Percentiles rank a stretch among this genome's conserved stretches.
These are phyloP conservation scores for Chaetomium sp. DNA, from an alignment of 2,329 filamentous ascomycete species.

Conservation along the genomic window DNA sequence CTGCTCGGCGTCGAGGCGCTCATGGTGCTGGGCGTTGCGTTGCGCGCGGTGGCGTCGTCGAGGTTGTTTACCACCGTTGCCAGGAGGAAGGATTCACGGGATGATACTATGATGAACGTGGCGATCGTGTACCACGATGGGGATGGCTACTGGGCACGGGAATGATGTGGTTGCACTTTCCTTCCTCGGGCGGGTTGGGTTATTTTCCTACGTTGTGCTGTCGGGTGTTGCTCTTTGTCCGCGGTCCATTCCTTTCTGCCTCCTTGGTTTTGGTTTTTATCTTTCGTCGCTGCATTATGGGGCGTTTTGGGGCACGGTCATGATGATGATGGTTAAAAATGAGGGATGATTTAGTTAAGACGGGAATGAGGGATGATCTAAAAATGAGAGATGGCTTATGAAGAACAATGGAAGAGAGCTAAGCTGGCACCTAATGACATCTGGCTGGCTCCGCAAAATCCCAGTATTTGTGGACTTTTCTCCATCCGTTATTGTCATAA, in stretches of 20 bases:
- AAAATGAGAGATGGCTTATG: background rate
- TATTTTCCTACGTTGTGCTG: background rate
- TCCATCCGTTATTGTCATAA: no score
- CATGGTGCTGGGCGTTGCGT: slow-evolving; percentile 35
- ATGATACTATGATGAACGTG: background rate
- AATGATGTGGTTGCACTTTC: background rate
- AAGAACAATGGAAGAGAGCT: no score
- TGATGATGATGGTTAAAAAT: background rate
- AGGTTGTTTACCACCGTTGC: background rate
- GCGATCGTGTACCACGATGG: background rate
- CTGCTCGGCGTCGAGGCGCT: slow-evolving; percentile 38
- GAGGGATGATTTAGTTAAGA: background rate
- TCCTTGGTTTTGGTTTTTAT: background rate
- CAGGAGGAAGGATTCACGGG: background rate
- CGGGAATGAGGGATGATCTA: background rate
- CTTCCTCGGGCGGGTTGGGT: background rate
- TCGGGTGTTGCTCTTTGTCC: background rate
- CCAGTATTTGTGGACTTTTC: no score
- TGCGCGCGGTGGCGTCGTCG: slow-evolving; percentile 19
- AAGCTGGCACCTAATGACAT: no score
- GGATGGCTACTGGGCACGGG: background rate
- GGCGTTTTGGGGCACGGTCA: background rate
- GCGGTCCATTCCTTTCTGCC: no score
- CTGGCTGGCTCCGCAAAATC: no score
- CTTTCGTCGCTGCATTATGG: background rate